phyloP scores from a whole-genome alignment of 257 asterid genomes.

The Prunella vulgaris region DNA sequence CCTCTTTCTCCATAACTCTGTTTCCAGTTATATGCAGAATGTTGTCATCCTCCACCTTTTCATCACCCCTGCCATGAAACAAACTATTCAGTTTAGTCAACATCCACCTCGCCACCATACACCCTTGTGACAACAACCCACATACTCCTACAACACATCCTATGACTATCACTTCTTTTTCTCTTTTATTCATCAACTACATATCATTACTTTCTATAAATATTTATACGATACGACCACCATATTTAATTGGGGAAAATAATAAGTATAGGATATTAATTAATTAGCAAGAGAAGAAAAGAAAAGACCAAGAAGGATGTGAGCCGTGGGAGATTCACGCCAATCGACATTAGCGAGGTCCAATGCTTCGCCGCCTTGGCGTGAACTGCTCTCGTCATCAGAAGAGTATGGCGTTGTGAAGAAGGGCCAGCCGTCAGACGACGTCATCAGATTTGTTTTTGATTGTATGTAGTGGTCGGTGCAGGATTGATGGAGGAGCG shows the following conservation, averaged over 20 bases:
- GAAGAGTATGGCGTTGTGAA: constrained; percentile 27
- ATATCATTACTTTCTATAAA: too few relatives aligned
- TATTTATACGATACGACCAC: too few relatives aligned
- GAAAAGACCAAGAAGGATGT: constrained; percentile 39
- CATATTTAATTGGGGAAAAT: too few relatives aligned
- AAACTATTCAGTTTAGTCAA: constrained; percentile 21
- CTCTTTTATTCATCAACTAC: constrained; percentile 17
- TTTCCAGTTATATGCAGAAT: background rate
- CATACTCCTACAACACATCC: constrained; percentile 38
- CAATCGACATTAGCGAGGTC: background rate
- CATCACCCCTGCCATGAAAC: constrained; percentile 28
- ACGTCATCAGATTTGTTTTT: background rate
- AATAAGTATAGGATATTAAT: too few relatives aligned
- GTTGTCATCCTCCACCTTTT: background rate
- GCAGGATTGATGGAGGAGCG: too few relatives aligned
- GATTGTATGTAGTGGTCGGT: too few relatives aligned
- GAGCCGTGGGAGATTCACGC: constrained; percentile 13
- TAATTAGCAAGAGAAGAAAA: too few relatives aligned
- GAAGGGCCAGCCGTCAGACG: background rate
- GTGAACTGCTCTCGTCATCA: constrained; percentile 5
- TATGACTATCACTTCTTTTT: constrained; percentile 21
- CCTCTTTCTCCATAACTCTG: background rate
- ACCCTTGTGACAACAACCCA: constrained; percentile 27
- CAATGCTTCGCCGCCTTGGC: constrained; percentile 33
- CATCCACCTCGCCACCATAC: constrained; percentile 17